A percentile compares a stretch with the other conserved stretches of the same genome.
phyloP scores from a whole-genome alignment of 1,284 basidiomycete genomes.

The Ustilago xerochloae region DNA sequence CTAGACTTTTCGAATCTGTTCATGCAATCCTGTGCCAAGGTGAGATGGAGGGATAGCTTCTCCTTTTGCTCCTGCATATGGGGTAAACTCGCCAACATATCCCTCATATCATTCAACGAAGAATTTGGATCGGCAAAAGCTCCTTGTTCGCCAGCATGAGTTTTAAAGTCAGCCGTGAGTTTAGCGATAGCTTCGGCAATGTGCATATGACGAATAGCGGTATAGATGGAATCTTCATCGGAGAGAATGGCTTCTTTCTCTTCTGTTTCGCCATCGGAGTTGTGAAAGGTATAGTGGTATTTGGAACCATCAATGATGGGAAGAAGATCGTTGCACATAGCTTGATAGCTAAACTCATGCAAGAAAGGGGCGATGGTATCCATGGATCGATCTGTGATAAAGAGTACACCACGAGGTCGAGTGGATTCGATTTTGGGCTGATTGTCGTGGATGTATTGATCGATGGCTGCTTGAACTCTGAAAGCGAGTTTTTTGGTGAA shows the following conservation, averaged over 20 bases:
- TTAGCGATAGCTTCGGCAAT: constrained; percentile 98
- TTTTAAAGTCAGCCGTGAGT: constrained; percentile 92
- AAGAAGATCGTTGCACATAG: constrained; percentile 95
- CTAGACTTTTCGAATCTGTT: constrained; percentile 87
- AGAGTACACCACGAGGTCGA: constrained; percentile 81
- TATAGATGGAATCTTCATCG: constrained; percentile 91
- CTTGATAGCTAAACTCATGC: constrained; percentile 99
- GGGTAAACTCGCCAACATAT: constrained; percentile 94
- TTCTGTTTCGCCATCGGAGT: constrained; percentile 77
- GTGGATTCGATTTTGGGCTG: constrained; percentile 75
- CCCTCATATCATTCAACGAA: constrained; percentile 96
- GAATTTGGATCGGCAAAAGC: constrained; percentile 78
- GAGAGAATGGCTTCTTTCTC: constrained; percentile 85
- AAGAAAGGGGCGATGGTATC: constrained; percentile 89
- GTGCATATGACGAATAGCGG: constrained; percentile 91
- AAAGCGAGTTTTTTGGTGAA: constrained; percentile 62
- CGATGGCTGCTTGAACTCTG: constrained; percentile 56
- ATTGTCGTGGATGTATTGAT: constrained; percentile 47
- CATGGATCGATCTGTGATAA: constrained; percentile 96
- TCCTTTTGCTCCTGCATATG: constrained; percentile 96
- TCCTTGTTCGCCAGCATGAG: constrained; percentile 90
- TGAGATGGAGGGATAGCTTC: constrained; percentile 94
- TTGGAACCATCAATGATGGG: constrained; percentile 81
- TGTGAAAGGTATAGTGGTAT: constrained; percentile 77
- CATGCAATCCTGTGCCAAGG: constrained; percentile 99